Conservation (phyloP, 1,139 yeast species). For the Taiozyma sp. region DNA sequence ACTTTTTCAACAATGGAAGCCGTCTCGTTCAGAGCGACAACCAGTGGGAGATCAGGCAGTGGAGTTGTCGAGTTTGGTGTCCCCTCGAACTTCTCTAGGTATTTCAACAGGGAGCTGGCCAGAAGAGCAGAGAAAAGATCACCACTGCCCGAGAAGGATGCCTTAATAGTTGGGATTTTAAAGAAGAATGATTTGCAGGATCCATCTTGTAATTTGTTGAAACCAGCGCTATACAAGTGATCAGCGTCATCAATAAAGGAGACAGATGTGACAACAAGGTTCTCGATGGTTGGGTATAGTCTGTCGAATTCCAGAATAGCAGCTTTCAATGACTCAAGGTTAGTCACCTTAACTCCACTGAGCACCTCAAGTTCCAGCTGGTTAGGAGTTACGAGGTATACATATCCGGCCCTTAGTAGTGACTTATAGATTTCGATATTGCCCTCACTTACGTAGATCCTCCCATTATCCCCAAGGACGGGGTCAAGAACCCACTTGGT, state of each 20-base stretch:
- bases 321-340: conserved; percentile 34
- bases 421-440: conserved; percentile 62
- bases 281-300: conserved; percentile 44
- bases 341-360: conserved; percentile 46
- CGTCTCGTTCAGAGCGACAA: conserved; percentile 26
- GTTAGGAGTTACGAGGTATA: conserved; percentile 81
- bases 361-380: conserved; percentile 84
- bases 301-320: conserved; percentile 49
- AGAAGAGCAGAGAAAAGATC: conserved; percentile 82
- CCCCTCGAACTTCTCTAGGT: conserved; percentile 14
- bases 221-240: conserved; percentile 49
- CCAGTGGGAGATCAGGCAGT: conserved; percentile 13
- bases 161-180: conserved; percentile 52
- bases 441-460: conserved; percentile 67
- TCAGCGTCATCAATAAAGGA: conserved; percentile 25
- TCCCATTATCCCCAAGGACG: conserved; percentile 91
- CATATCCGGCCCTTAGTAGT: conserved; percentile 46
- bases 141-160: conserved; percentile 90
- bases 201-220: conserved; percentile 23
- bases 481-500: conserved; percentile 76
- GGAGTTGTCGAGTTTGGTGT: conserved; percentile 5
- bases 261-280: conserved; percentile 69
- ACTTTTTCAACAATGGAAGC: conserved; percentile 30
- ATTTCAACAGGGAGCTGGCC: conserved; percentile 50
- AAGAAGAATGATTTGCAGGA: conserved; percentile 31